Base-by-base conservation (phyloP, 176 grass and related monocot species). In the Ensete glaucum region DNA sequence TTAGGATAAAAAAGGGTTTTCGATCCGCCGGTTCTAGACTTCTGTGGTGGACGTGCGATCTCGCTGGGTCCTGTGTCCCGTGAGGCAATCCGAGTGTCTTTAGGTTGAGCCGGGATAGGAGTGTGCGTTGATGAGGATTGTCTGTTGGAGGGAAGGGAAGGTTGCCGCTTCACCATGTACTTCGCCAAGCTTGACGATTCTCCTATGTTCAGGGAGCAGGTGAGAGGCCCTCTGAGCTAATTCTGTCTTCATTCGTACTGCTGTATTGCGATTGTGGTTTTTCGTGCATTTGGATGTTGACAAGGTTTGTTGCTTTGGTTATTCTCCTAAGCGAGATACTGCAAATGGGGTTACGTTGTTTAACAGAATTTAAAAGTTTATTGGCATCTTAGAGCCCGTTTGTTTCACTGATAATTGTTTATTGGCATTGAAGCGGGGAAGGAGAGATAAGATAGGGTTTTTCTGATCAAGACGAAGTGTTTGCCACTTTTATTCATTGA, bases 171-270 rank as follows among this genome's bases (percentile, higher is more conserved):
- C 75, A 77, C 58, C 71, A 99, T 99, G 96, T 86, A 79, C 77
- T 99, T 99, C 86, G 69, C 87, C 68, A 86, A 92, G 82, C 96
- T 99, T 76, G 96, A 99, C 74, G 96, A 99, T 83, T 99, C 96
- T 62, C 96, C 96, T 21, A 99, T 99, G 96, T 99, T 99, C 74
- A 80, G 96, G 53, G 91, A 99, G 74, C 96, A 99, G 96, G 95
- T 94, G 73, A 76, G 84, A 25, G 3, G 6, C 12, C 57, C 50
- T 82, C 51, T 26, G 29, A 76, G 52, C 34, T 65, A 16, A 34
- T 64, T 79, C 11, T 27, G 4, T 11, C 25, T 49, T 27, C 48
- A 54, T 72, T 60, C 65, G 50, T 54, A 62, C 63, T 15, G 34
- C 8, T 72, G 62, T 65, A 60, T 74, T 53, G 21, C n/a, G 12